These are phyloP conservation scores for Cercospora sp. DNA, from an alignment of 2,329 filamentous ascomycete species.

Conservation along the genomic window DNA sequence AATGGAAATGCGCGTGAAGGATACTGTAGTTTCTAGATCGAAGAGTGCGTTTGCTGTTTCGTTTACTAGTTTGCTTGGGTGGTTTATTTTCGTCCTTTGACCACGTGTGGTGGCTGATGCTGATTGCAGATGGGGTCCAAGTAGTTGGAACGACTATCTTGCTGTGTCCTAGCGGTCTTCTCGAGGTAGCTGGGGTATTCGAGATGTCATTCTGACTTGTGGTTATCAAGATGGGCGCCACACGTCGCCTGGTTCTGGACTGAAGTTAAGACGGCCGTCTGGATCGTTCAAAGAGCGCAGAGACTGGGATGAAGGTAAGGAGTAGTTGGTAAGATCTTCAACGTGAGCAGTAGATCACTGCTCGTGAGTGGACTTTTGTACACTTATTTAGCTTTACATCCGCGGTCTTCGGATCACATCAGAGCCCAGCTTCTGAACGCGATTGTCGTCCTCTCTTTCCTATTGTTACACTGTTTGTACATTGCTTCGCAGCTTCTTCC, in stretches of 20 bases:
- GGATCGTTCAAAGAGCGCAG: background rate
- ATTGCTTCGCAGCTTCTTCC: constrained; percentile 3
- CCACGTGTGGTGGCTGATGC: background rate
- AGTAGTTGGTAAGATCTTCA: background rate
- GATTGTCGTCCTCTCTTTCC: background rate
- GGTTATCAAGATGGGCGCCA: too few species aligned
- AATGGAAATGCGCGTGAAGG: background rate
- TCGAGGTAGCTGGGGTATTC: background rate
- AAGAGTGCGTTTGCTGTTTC: background rate
- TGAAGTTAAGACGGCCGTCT: background rate
- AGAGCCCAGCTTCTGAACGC: background rate
- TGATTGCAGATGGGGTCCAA: background rate
- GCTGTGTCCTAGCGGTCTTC: background rate
- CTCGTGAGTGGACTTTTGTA: constrained; percentile 10
- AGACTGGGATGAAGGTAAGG: background rate
- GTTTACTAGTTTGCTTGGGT: background rate
- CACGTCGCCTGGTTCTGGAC: too few species aligned
- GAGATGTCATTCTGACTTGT: too few species aligned
- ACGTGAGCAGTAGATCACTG: background rate
- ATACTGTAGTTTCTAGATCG: background rate
- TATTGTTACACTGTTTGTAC: constrained; percentile 14
- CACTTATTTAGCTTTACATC: constrained; percentile 1
- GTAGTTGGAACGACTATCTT: background rate
- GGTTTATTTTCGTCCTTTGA: background rate
- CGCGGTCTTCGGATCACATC: background rate